These are phyloP conservation scores for Hanseniaspora nectarophila DNA, from an alignment of 805 yeast species.

Conservation along the genomic window DNA sequence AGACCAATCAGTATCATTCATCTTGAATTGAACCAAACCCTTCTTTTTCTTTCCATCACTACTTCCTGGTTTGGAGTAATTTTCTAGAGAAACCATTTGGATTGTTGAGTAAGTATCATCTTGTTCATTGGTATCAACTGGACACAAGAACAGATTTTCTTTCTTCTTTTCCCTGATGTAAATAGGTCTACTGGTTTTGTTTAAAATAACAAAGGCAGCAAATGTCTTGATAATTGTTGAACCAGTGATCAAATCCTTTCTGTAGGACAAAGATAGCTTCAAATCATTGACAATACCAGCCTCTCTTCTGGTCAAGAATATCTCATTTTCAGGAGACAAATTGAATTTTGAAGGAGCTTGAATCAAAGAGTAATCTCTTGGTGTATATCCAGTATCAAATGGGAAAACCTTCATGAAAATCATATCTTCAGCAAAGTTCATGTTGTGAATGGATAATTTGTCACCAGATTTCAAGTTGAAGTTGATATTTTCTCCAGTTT, in stretches of 20 bases:
- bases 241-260: slow-evolving; percentile 37
- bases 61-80: background rate
- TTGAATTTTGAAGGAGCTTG: slow-evolving; percentile 29
- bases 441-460: slow-evolving; percentile 66
- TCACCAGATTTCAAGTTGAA: slow-evolving; percentile 52
- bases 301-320: slow-evolving; percentile 45
- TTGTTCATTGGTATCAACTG: slow-evolving; percentile 17
- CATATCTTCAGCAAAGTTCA: slow-evolving; percentile 39
- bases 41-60: slow-evolving; percentile 43
- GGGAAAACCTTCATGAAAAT: slow-evolving; percentile 17
- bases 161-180: slow-evolving; percentile 43
- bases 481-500: slow-evolving; percentile 53
- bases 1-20: slow-evolving; percentile 64
- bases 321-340: slow-evolving; percentile 39
- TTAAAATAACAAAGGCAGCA: slow-evolving; percentile 74
- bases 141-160: slow-evolving; percentile 11
- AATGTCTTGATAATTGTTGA: slow-evolving; percentile 56
- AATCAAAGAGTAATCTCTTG: slow-evolving; percentile 60
- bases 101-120: slow-evolving; percentile 38
- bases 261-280: slow-evolving; percentile 53
- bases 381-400: slow-evolving; percentile 39
- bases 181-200: slow-evolving; percentile 61
- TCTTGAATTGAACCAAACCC: slow-evolving; percentile 53
- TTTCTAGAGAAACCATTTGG: slow-evolving; percentile 66
- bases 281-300: slow-evolving; percentile 58